Conservation (phyloP, 106 monocot species). For the Dendrobium nobile region DNA sequence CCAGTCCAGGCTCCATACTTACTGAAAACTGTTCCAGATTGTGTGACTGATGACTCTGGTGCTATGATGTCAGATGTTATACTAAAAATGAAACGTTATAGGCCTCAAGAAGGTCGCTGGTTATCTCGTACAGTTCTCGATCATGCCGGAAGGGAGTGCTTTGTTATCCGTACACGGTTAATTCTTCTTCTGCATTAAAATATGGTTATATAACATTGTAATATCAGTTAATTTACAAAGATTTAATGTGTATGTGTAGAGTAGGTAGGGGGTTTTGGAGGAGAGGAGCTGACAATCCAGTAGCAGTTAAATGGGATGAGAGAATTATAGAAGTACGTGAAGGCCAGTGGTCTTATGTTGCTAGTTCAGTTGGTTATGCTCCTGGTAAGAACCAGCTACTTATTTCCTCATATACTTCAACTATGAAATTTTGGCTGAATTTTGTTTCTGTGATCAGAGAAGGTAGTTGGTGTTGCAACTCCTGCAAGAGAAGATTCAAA, state of each 20-base stretch:
- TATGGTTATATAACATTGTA: neutral
- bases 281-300: conserved; percentile 90
- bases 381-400: conserved; percentile 37
- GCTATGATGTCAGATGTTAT: conserved; percentile 94
- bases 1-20: conserved; percentile 88
- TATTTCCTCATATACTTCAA: neutral
- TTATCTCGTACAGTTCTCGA: conserved; percentile 81
- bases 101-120: conserved; percentile 89
- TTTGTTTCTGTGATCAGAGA: conserved; percentile 32
- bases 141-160: conserved; percentile 74
- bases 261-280: conserved; percentile 95
- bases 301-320: conserved; percentile 68
- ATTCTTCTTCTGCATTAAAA: neutral
- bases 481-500: conserved; percentile 43
- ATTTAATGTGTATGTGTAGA: conserved; percentile 39
- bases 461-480: conserved; percentile 60
- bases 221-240: conserved; percentile 7
- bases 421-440: neutral
- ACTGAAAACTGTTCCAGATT: conserved; percentile 84
- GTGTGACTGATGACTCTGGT: conserved; percentile 91
- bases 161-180: conserved; percentile 48
- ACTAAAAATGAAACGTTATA: conserved; percentile 61
- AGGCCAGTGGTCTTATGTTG: conserved; percentile 91
- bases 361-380: conserved; percentile 69
- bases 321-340: conserved; percentile 74